Evolutionary conservation across 2,329 filamentous ascomycete species (phyloP), one percentile per base, ranked within the genome.

Genomic region (Hypoxylon sp.): DNA sequence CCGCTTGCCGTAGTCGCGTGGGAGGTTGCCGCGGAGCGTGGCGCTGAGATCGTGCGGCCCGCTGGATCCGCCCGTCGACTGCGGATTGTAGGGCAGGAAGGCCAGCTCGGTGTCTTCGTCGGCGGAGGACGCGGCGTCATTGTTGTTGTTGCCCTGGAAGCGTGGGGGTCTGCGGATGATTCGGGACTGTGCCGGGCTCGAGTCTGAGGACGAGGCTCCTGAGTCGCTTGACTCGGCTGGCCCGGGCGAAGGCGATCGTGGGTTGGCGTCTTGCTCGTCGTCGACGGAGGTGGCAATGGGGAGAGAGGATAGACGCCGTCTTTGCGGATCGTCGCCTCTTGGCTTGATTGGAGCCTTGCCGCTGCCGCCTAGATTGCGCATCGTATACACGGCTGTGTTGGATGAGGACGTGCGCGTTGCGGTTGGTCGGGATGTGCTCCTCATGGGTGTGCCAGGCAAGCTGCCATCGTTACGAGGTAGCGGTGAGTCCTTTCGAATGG

Each of bases 131-230:
- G 74, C 72, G 11, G 75, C 76, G n/a, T 83, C 80, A 17, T 73
- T 75, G 68, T 73, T 30, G 17, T 73, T 75, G 68, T 73, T 75
- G 69, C 63, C 65, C 52, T 83, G 80, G 63, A 84, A 87, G 19
- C 85, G 82, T 10, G 87, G 87, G 2, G 87, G 87, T 1, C 87
- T 84, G 21, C 86, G 85, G 73, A 89, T 88, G 68, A 89, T 88
- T 61, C 87, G 83, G 13, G 86, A 89, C 73, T 89, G 84, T 2
- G 84, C 86, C 0, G 85, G 85, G 67, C 82, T 83, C 0, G 85
- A 87, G 0, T 77, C 77, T 0, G 78, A 79, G 0, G 79, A 79
- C 0, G 78, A 77, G 1, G 73, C 72, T n/a, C 59, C 70, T 0
- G 76, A 75, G 2, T 75, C 78, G 61, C 76, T 75, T 3, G 78